Percentiles rank a stretch among this genome's conserved stretches.
Evolutionary conservation across 2,329 filamentous ascomycete species (phyloP).

Genomic region (Fusarium sp.): DNA sequence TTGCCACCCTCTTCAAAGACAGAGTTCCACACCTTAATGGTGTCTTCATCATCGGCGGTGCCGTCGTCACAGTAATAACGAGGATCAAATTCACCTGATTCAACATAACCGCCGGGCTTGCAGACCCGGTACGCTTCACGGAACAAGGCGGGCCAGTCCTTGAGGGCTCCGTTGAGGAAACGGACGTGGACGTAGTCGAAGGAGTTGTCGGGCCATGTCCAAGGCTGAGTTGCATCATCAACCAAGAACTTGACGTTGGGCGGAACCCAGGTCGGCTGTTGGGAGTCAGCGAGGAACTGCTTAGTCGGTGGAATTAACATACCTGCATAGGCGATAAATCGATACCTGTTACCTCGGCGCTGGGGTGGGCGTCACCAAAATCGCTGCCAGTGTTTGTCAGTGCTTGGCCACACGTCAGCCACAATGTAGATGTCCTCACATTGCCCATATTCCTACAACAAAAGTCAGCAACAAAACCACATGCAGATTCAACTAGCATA

Average conservation of each 20-base stretch:
- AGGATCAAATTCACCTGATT: conserved; percentile 14
- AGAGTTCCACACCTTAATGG: conserved; percentile 7
- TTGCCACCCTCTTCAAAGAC: conserved; percentile 4
- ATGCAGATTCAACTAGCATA: neutral
- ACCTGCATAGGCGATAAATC: conserved; percentile 1
- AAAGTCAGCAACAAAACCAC: neutral
- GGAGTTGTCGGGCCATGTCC: neutral
- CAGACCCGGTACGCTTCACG: conserved; percentile 4
- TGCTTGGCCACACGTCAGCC: neutral
- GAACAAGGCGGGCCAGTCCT: conserved; percentile 1
- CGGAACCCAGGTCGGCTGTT: neutral
- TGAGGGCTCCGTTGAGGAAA: neutral
- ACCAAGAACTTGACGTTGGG: conserved; percentile 5
- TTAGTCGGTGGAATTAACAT: neutral
- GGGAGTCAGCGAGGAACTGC: neutral
- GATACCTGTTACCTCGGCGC: conserved; percentile 5
- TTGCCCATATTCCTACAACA: conserved; percentile 7
- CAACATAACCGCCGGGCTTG: conserved; percentile 21
- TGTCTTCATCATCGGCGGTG: neutral
- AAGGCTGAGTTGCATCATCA: conserved; percentile 5
- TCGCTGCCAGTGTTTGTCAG: conserved; percentile 3
- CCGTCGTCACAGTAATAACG: conserved; percentile 9
- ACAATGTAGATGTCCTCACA: neutral
- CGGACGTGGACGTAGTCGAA: conserved; percentile 6
- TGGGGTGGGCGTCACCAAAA: conserved; percentile 13